Conservation (phyloP, 768 basidiomycete species). For the Multifurca ochricompacta region DNA sequence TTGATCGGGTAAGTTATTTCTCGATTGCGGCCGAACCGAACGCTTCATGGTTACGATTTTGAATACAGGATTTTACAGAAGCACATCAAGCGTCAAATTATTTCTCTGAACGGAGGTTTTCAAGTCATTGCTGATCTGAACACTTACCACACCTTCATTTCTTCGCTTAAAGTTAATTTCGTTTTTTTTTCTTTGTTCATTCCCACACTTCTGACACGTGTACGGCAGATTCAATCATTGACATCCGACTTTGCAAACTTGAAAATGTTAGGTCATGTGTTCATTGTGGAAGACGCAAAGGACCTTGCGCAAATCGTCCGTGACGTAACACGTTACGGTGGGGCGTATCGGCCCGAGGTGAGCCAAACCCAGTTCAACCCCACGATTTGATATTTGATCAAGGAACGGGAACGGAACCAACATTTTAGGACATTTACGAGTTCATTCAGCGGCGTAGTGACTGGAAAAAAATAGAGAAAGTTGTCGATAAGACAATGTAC, state of each 20-base stretch:
- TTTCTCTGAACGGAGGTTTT: conserved; percentile 89
- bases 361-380: conserved; percentile 16
- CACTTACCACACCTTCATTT: conserved; percentile 83
- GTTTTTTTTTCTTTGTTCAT: background rate
- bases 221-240: conserved; percentile 58
- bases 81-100: conserved; percentile 95
- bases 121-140: conserved; percentile 96
- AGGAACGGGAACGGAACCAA: no score
- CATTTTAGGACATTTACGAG: conserved; percentile 95
- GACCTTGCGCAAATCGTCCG: conserved; percentile 94
- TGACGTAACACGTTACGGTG: conserved; percentile 93
- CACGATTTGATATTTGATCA: no score
- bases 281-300: conserved; percentile 91
- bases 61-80: conserved; percentile 78
- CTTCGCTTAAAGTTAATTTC: conserved; percentile 64
- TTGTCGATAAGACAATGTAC: conserved; percentile 93
- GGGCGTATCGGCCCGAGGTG: conserved; percentile 90
- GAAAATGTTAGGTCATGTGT: conserved; percentile 97
- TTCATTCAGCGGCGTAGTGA: conserved; percentile 92
- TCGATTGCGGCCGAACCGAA: conserved; percentile 8
- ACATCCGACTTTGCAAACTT: conserved; percentile 86
- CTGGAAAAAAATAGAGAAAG: conserved; percentile 98
- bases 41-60: background rate
- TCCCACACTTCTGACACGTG: background rate
- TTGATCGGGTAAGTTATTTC: conserved; percentile 24